A percentile compares a stretch with the other conserved stretches of the same genome.
phyloP scores from a whole-genome alignment of 2,329 filamentous ascomycete genomes.

The Penicillium sp. region DNA sequence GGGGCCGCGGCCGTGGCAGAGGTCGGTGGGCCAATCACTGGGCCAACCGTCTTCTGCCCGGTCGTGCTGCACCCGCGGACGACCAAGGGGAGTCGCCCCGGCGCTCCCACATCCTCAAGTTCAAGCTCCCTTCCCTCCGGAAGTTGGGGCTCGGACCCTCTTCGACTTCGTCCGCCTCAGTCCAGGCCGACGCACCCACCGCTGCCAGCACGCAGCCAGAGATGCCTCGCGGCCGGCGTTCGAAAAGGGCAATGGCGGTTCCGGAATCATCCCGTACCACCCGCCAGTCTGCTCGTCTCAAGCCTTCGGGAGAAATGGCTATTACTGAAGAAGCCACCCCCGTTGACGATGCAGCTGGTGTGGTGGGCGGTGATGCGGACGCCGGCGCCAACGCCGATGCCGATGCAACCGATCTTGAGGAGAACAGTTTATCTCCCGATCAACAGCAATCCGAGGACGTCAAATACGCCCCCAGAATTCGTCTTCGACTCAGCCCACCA shows the following conservation, averaged over 20 bases:
- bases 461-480: slow-evolving; percentile 17
- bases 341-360: slow-evolving; percentile 2
- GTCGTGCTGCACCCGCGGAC: slow-evolving; percentile 5
- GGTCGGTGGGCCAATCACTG: slow-evolving; percentile 28
- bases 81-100: slow-evolving; percentile 15
- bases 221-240: slow-evolving; percentile 42
- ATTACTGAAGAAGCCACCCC: slow-evolving; percentile 26
- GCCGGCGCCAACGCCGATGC: background rate
- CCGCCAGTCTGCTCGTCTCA: slow-evolving; percentile 44
- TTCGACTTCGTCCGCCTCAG: slow-evolving; percentile 6
- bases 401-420: slow-evolving; percentile 21
- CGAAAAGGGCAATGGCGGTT: slow-evolving; percentile 37
- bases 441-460: slow-evolving; percentile 16
- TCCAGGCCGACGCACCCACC: slow-evolving; percentile 20
- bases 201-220: slow-evolving; percentile 29
- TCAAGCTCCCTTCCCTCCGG: slow-evolving; percentile 22
- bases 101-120: slow-evolving; percentile 27
- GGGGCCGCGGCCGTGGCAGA: slow-evolving; percentile 28
- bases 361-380: no score
- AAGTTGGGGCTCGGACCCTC: slow-evolving; percentile 3
- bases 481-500: slow-evolving; percentile 17
- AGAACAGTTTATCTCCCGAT: slow-evolving; percentile 15
- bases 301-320: slow-evolving; percentile 30
- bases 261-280: slow-evolving; percentile 44
- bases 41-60: slow-evolving; percentile 24